Evolutionary conservation across 2,329 filamentous ascomycete genomes (phyloP), one percentile per base, ranked within the genome.

Genomic region (Fusarium begoniae): DNA sequence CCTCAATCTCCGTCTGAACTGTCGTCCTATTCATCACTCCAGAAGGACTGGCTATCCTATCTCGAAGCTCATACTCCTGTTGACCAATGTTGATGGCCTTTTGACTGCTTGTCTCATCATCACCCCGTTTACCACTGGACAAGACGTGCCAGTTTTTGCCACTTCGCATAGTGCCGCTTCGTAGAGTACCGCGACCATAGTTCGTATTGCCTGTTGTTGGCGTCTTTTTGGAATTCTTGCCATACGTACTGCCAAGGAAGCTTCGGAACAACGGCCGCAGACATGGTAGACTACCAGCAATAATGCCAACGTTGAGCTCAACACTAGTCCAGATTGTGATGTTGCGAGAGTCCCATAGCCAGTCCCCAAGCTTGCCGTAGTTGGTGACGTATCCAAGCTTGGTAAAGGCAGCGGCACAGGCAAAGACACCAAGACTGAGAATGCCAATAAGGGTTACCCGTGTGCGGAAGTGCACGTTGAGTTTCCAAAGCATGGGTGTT

Each of bases 291-390:
- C 78, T 82, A 1, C 79, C 82, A 9, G 82, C 82, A 10, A 84
- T 76, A 50, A 84, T 81, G 28, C 82, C 83, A 3, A 81, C 74
- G 63, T 84, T 83, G 67, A 76, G 79, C 66, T 83, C 83, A 60
- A 80, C 72, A 3, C 84, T 81, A 8, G 82, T 83, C 85, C 85
- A 87, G 63, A 87, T 83, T 17, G 85, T 87, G 3, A 89, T 81
- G 73, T 86, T 82, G 35, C 84, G 81, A 5, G 79, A 84, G 66
- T 85, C 83, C 84, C 84, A 85, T 1, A 87, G 78, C 69, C 83
- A 83, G 59, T 86, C 84, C 14, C 81, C 81, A 1, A 75, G 72
- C 24, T 80, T 81, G 17, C 83, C 84, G 56, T 85, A 84, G 58
- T 80, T 81, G 20, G 80, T 73, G 8, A 85, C 69, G 63, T 81